Conservation (phyloP, 1,284 basidiomycete species). For the Thelephora terrestris region DNA sequence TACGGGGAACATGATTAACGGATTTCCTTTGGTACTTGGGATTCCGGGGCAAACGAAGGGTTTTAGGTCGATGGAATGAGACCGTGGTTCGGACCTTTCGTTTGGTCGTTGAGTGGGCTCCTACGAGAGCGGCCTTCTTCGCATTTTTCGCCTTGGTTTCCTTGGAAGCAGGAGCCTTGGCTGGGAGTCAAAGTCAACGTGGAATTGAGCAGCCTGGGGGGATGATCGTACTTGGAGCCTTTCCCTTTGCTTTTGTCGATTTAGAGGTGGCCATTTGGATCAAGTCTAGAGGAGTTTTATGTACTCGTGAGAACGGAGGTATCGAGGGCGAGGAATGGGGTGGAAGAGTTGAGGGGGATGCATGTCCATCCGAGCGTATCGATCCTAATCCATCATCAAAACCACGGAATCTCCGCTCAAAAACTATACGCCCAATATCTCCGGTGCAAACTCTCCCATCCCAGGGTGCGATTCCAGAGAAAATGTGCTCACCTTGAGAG, state of each 20-base stretch:
- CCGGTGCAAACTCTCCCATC: too few species aligned
- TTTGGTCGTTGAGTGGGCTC: constrained; percentile 62
- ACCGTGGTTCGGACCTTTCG: constrained; percentile 85
- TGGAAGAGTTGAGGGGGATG: constrained; percentile 33
- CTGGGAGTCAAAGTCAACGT: constrained; percentile 5
- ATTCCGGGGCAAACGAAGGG: constrained; percentile 74
- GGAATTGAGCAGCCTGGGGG: neutral
- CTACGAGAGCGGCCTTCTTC: constrained; percentile 95
- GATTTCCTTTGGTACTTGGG: constrained; percentile 95
- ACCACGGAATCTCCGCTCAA: too few species aligned
- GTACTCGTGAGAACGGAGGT: too few species aligned
- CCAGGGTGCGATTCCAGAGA: too few species aligned
- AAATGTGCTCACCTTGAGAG: too few species aligned
- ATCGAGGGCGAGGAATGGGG: too few species aligned
- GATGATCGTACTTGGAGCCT: constrained; percentile 33
- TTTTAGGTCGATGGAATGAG: constrained; percentile 96
- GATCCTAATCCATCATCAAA: too few species aligned
- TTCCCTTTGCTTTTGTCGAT: constrained; percentile 48
- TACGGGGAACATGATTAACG: constrained; percentile 87
- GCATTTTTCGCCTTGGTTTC: constrained; percentile 87
- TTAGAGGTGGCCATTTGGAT: constrained; percentile 51
- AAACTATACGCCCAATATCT: too few species aligned
- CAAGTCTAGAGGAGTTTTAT: too few species aligned
- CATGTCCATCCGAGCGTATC: constrained; percentile 24
- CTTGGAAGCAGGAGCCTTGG: constrained; percentile 20